Evolutionary conservation across 2,329 filamentous ascomycete species (phyloP).

Genomic region (Claviceps paspali): DNA sequence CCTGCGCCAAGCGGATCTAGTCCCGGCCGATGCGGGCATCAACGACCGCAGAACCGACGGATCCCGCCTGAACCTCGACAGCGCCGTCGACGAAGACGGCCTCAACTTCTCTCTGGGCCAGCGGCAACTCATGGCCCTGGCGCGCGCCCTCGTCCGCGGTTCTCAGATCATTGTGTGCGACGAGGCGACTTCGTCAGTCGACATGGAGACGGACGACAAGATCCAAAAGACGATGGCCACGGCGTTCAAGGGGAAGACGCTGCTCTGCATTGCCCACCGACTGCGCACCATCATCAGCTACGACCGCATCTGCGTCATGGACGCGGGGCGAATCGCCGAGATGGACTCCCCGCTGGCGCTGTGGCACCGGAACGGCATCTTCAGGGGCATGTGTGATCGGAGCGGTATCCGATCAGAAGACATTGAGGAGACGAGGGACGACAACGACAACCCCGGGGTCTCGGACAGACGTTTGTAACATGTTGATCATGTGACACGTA

Average conservation of each 20-base stretch:
- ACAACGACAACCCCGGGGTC: too few relatives aligned
- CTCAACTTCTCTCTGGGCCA: slow-evolving; percentile 93
- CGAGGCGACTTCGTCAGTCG: slow-evolving; percentile 83
- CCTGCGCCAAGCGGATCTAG: slow-evolving; percentile 60
- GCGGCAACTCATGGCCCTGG: slow-evolving; percentile 87
- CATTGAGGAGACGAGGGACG: slow-evolving; percentile 29
- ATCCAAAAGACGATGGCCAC: slow-evolving; percentile 79
- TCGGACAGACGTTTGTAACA: slow-evolving; percentile 5
- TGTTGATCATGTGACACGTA: not conserved
- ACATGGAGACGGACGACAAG: slow-evolving; percentile 94
- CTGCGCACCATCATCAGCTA: slow-evolving; percentile 87
- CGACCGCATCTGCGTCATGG: slow-evolving; percentile 95
- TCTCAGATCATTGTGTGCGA: slow-evolving; percentile 93
- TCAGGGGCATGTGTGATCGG: slow-evolving; percentile 77
- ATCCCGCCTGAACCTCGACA: slow-evolving; percentile 64
- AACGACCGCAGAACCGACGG: slow-evolving; percentile 48
- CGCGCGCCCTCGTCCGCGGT: slow-evolving; percentile 73
- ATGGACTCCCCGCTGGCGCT: slow-evolving; percentile 61
- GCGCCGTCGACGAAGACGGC: slow-evolving; percentile 79
- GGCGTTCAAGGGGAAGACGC: slow-evolving; percentile 72
- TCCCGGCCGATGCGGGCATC: slow-evolving; percentile 44
- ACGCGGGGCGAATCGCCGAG: slow-evolving; percentile 74
- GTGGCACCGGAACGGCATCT: slow-evolving; percentile 64
- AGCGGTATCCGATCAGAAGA: slow-evolving; percentile 56
- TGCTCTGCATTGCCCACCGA: slow-evolving; percentile 85